phyloP scores from a whole-genome alignment of 2,329 filamentous ascomycete species.

The Phialophora expanda region DNA sequence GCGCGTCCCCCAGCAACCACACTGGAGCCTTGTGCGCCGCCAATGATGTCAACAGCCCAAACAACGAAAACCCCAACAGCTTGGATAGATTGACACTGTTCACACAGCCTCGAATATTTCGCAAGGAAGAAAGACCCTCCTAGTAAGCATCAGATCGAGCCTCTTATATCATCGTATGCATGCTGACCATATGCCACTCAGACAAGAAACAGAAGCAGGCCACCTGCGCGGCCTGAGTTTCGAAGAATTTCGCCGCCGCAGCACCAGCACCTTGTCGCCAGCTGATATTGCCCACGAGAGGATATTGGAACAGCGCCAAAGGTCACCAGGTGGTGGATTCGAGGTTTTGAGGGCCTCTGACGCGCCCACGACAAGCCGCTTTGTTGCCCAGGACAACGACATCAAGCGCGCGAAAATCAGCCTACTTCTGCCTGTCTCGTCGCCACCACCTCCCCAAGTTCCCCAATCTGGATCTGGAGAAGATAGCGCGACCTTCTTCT shows the following conservation, averaged over 20 bases:
- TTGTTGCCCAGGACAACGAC: constrained; percentile 24
- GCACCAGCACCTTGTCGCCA: constrained; percentile 4
- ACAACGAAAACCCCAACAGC: neutral
- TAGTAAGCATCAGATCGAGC: neutral
- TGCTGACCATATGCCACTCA: constrained; percentile 3
- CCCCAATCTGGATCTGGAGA: constrained; percentile 13
- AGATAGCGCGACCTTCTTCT: constrained; percentile 15
- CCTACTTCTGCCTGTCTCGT: constrained; percentile 13
- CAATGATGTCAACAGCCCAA: constrained; percentile 11
- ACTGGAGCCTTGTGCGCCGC: neutral
- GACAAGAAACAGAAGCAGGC: neutral
- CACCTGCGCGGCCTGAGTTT: constrained; percentile 8
- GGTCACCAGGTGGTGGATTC: neutral
- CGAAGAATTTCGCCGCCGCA: neutral
- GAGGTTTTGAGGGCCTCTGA: neutral
- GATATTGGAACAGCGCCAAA: neutral
- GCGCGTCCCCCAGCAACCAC: neutral
- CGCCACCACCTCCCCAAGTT: constrained; percentile 13
- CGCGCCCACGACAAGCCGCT: neutral
- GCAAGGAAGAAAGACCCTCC: neutral
- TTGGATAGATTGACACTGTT: neutral
- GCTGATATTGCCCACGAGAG: constrained; percentile 4
- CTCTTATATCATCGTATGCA: neutral
- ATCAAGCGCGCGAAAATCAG: constrained; percentile 6
- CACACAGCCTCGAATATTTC: neutral